phyloP scores from a whole-genome alignment of 345 rosid genomes.

The Dimocarpus longan region DNA sequence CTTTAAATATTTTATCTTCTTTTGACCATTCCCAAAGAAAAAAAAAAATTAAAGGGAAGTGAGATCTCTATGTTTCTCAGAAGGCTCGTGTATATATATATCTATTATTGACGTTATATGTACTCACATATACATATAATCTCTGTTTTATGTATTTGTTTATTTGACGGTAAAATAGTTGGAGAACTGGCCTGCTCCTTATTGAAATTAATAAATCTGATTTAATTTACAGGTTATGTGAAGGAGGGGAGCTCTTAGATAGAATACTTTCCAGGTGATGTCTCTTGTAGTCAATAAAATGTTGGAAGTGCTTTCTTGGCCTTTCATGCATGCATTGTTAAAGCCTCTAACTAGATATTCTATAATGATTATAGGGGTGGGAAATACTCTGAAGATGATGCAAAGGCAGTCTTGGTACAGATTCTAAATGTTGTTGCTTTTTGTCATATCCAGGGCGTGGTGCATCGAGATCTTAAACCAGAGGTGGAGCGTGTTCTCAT shows the following conservation, averaged over 20 bases:
- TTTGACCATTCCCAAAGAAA: no score
- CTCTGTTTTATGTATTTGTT: neutral
- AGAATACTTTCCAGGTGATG: constrained; percentile 82
- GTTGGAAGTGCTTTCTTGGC: constrained; percentile 4
- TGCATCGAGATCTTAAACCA: constrained; percentile 96
- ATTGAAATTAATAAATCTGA: constrained; percentile 9
- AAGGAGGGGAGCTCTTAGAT: constrained; percentile 96
- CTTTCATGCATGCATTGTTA: neutral
- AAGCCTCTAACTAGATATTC: constrained; percentile 30
- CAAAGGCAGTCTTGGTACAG: constrained; percentile 79
- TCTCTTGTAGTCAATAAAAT: constrained; percentile 6
- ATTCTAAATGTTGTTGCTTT: constrained; percentile 83
- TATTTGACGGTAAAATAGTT: neutral
- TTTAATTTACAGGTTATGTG: constrained; percentile 77
- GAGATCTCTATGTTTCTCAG: neutral
- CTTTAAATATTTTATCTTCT: constrained; percentile 16
- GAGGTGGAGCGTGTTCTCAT: constrained; percentile 56
- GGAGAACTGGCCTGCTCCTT: constrained; percentile 1
- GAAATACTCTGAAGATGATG: constrained; percentile 87
- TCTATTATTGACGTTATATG: neutral
- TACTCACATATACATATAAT: neutral
- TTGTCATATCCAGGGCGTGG: constrained; percentile 97
- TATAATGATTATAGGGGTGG: constrained; percentile 63
- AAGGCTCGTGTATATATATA: neutral
- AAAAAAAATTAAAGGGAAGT: neutral